A percentile compares a stretch with the other conserved stretches of the same genome.
phyloP scores from a whole-genome alignment of 2,329 filamentous ascomycete species.

The Alternaria triticina region DNA sequence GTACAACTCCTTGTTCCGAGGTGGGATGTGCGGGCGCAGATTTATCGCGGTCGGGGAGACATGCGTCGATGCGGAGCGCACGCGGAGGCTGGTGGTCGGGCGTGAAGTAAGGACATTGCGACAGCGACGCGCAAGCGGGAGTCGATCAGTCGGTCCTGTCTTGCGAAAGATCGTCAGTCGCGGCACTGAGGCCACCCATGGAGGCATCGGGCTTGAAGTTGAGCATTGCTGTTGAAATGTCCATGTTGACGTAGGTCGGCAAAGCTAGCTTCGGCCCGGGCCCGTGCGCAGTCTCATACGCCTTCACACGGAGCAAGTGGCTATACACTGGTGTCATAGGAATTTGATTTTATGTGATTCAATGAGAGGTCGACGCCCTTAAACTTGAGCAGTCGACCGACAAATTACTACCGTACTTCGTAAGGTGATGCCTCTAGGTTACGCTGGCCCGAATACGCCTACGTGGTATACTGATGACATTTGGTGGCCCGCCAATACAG shows the following conservation, averaged over 20 bases:
- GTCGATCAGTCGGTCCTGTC: slow-evolving; percentile 34
- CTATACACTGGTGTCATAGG: background rate
- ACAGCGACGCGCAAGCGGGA: slow-evolving; percentile 30
- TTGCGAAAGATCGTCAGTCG: slow-evolving; percentile 36
- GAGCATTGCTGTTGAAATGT: slow-evolving; percentile 31
- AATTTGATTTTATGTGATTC: slow-evolving; percentile 26
- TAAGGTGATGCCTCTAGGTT: slow-evolving; percentile 37
- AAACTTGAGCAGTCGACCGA: slow-evolving; percentile 22
- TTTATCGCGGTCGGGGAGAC: slow-evolving; percentile 62
- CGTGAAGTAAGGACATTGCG: slow-evolving; percentile 30
- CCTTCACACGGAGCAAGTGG: background rate
- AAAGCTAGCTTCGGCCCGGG: slow-evolving; percentile 36
- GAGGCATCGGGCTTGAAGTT: slow-evolving; percentile 50
- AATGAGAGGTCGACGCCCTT: slow-evolving; percentile 28
- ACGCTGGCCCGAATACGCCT: slow-evolving; percentile 35
- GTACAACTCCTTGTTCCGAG: slow-evolving; percentile 64
- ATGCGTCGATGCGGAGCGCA: slow-evolving; percentile 49
- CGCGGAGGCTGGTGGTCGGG: slow-evolving; percentile 22
- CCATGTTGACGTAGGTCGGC: slow-evolving; percentile 29
- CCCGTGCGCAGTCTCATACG: slow-evolving; percentile 15
- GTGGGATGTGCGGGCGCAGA: slow-evolving; percentile 59
- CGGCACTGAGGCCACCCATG: slow-evolving; percentile 48
- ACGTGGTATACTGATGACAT: slow-evolving; percentile 34
- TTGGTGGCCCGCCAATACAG: slow-evolving; percentile 27
- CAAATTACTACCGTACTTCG: slow-evolving; percentile 40